Evolutionary conservation across 495 filamentous ascomycete genomes (phyloP).

Genomic region (Evansstolkia leycettana): DNA sequence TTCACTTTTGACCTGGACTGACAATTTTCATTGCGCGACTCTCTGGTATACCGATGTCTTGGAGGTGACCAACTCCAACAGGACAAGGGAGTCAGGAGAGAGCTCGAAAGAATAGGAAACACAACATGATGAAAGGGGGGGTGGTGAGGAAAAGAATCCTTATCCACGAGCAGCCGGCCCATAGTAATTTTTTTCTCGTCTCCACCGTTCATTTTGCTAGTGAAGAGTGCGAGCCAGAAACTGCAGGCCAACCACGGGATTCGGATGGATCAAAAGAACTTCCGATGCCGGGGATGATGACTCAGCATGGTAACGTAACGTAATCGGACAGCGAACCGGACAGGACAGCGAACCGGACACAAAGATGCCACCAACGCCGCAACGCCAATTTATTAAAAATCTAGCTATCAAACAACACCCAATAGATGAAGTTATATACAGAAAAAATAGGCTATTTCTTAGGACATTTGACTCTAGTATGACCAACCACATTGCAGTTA

Average conservation of each 20-base stretch:
- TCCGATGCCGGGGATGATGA: constrained; percentile 2
- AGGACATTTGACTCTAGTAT: too few relatives aligned
- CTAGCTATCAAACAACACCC: too few relatives aligned
- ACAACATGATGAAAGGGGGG: constrained; percentile 12
- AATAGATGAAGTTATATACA: too few relatives aligned
- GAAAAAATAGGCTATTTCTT: too few relatives aligned
- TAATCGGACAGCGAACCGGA: too few relatives aligned
- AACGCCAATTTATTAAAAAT: too few relatives aligned
- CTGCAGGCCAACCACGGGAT: constrained; percentile 6
- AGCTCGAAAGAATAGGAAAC: background rate
- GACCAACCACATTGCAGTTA: too few relatives aligned
- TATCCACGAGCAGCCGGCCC: background rate
- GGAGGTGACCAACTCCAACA: constrained; percentile 2
- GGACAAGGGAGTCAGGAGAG: constrained; percentile 3
- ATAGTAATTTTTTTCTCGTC: constrained; percentile 5
- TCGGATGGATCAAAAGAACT: background rate
- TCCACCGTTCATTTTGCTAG: constrained; percentile 7
- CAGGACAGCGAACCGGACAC: too few relatives aligned
- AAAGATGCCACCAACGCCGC: too few relatives aligned
- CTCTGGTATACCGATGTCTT: constrained; percentile 1
- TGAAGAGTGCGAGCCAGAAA: constrained; percentile 8
- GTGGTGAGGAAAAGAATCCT: constrained; percentile 2
- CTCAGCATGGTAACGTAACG: too few relatives aligned
- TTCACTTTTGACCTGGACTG: background rate
- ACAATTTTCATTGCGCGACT: background rate